Conservation (phyloP, 306 rosid genomes). For the Senna siamea region DNA sequence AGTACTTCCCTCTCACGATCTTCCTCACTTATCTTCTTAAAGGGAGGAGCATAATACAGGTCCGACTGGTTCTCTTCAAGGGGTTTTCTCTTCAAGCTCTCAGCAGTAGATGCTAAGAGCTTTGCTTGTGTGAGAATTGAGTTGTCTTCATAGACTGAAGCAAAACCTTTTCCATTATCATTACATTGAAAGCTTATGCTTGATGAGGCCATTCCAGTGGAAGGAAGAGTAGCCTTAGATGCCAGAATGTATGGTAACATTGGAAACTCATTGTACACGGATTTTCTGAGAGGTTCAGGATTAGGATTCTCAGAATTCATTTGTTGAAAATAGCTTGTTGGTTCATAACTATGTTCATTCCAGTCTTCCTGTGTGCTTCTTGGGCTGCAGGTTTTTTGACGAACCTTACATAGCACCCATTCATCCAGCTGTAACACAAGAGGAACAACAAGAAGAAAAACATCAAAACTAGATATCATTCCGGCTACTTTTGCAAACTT, state of each 20-base stretch:
- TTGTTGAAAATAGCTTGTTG: constrained; percentile 38
- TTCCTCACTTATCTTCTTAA: constrained; percentile 43
- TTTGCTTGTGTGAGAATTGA: constrained; percentile 31
- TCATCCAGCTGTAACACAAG: constrained; percentile 64
- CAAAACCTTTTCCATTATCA: constrained; percentile 32
- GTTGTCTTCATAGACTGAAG: constrained; percentile 36
- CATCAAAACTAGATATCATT: constrained; percentile 29
- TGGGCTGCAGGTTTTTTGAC: constrained; percentile 46
- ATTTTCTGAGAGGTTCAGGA: constrained; percentile 47
- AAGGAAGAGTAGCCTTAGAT: constrained; percentile 42
- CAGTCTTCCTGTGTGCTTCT: constrained; percentile 53
- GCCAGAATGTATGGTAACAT: constrained; percentile 69
- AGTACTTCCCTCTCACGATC: constrained; percentile 33
- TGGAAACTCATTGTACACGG: constrained; percentile 54
- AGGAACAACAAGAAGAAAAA: constrained; percentile 1
- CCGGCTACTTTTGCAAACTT: no score
- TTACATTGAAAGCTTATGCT: constrained; percentile 37
- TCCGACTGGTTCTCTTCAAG: constrained; percentile 39
- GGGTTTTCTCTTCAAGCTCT: constrained; percentile 52
- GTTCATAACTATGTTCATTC: constrained; percentile 42
- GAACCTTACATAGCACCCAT: constrained; percentile 77
- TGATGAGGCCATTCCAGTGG: constrained; percentile 46
- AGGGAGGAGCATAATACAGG: constrained; percentile 29
- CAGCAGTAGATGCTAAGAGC: constrained; percentile 37
- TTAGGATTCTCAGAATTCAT: constrained; percentile 42